These are phyloP conservation scores for Alternaria panax DNA, from an alignment of 2,329 filamentous ascomycete species.

Conservation along the genomic window DNA sequence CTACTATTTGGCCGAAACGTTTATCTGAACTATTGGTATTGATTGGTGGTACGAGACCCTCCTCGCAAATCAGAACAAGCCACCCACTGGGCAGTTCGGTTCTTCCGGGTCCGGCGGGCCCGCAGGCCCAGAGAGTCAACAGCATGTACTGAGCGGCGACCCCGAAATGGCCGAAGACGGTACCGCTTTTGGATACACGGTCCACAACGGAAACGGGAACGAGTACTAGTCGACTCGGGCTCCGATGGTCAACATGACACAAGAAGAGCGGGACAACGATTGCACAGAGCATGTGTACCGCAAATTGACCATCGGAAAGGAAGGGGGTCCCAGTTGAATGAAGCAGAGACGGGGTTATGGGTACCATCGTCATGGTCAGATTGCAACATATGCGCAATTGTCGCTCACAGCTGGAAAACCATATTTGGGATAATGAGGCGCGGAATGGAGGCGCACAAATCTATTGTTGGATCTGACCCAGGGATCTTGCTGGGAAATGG, in stretches of 20 bases:
- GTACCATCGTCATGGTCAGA: constrained; percentile 25
- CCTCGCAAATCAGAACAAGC: constrained; percentile 72
- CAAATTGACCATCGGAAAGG: constrained; percentile 29
- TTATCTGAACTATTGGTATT: constrained; percentile 60
- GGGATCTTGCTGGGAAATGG: constrained; percentile 6
- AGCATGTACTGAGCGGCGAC: constrained; percentile 54
- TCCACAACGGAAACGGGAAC: constrained; percentile 52
- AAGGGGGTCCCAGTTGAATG: background rate
- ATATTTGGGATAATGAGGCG: constrained; percentile 1
- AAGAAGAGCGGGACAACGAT: constrained; percentile 9
- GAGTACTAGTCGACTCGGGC: constrained; percentile 47
- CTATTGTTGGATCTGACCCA: background rate
- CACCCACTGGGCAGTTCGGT: constrained; percentile 54
- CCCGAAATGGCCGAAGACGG: constrained; percentile 54
- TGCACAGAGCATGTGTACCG: constrained; percentile 14
- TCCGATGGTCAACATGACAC: constrained; percentile 16
- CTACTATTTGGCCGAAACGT: constrained; percentile 50
- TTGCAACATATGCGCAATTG: constrained; percentile 20
- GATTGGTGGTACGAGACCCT: constrained; percentile 73
- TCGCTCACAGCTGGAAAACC: constrained; percentile 9
- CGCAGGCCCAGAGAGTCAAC: constrained; percentile 49
- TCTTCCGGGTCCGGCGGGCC: constrained; percentile 44
- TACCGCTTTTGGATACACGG: constrained; percentile 52
- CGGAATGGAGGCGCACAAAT: constrained; percentile 4
- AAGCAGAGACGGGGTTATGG: constrained; percentile 4